Base-by-base conservation (phyloP, 495 filamentous ascomycete genomes). In the Stereocaulon alpinum region DNA sequence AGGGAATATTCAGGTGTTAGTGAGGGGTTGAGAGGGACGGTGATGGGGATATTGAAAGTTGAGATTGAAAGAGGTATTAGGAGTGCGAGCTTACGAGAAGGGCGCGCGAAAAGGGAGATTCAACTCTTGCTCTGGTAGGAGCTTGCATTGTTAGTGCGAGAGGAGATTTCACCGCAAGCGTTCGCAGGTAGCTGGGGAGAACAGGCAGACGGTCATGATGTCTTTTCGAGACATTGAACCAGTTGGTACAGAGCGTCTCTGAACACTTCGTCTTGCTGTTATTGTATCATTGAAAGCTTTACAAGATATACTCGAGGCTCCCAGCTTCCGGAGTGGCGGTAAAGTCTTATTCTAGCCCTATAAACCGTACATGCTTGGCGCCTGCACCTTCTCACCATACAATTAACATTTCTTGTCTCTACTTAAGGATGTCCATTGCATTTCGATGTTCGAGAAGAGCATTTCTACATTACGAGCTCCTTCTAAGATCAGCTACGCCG, bases 91-190 rank as follows among this genome's bases (percentile, higher is more conserved):
- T 56, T 56, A 65, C 63, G 42, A 65, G 41, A 12, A 65, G 56
- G n/a, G 63, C 63, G 40, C 60, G 63, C 4, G 42, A 40, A 20
- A 62, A 65, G 7, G 60, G 63, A 17, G 43, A 53, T 58, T 58
- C 17, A 18, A 58, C 22, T 20, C 29, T 29, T 1, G 57, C 11
- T 27, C 12, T 45, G 37, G 32, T 15, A 43, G 20, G 51, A 14
- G 47, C 7, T 52, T 32, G 45, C 34, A 42, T 20, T 40, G 22
- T 3, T 3, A 14, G 15, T 17, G 37, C 22, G 29, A 3, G 0
- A 29, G 11, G 44, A 6, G 9, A 27, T 10, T 32, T 58, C 20
- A 49, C 20, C 30, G 32, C 7, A 20, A 49, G 20, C 11, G 30
- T 4, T n/a, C n/a, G 24, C 30, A 37, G 20, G 9, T 4, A 15